Evolutionary conservation across 129 eudicot species (phyloP), one percentile per base, ranked within the genome.

Genomic region (carrot (Daucus carota)): DNA sequence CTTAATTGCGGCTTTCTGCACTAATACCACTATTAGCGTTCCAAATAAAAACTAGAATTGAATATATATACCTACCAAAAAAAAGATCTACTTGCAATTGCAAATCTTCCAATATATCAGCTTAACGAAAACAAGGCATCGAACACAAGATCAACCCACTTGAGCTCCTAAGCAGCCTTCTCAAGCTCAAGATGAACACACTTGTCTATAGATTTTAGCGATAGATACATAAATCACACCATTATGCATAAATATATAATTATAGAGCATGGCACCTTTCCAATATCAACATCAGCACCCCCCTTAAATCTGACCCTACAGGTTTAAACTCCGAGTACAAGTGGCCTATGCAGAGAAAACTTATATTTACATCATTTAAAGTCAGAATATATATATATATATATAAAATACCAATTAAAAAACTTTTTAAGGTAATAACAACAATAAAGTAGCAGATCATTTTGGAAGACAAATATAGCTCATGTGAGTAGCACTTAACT

Each of bases 1-100:
- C 88, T 90, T 90, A 44, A 93, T 86, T 36, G 98, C 98, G 66
- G 98, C 98, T 90, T 85, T 93, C 97, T 90, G 89, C 85, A 82
- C 10, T 77, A 76, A 65, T 43, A 50, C 42, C 50, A 17, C 45
- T 15, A n/a, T 26, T 22, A 20, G 38, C 11, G 47, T 8, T 43
- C 14, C 24, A 48, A 68, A 40, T 17, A 2, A 54, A 11, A n/a
- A n/a, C n/a, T 52, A 52, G 14, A 1, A 47, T 47, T 9, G 4
- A 5, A 54, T 54, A 54, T 1, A 57, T 57, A 24, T 31, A 24
- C 65, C 14, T 57, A 57, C 24, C 29, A n/a, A 57, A n/a, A 24
- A 57, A 57, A 40, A 40, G 43, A 28, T 57, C 24, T 28, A n/a
- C 6, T 57, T n/a, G 29, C 62, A 54, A 22, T 24, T 57, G 65